Conservation (phyloP, 805 yeast species). For the Tetrapisispora phaffii region DNA sequence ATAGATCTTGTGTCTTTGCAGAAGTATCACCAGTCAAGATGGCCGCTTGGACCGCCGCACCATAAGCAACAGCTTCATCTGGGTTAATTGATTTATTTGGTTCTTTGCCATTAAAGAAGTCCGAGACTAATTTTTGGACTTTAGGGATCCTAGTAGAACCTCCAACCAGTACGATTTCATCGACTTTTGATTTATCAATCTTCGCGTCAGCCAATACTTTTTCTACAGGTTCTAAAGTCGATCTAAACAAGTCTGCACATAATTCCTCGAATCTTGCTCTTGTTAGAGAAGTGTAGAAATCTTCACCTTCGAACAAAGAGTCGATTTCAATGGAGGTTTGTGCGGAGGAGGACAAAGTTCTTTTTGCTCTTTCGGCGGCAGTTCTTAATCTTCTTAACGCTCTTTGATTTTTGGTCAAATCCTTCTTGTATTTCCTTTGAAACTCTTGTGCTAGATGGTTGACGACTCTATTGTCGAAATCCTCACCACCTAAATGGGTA, state of each 20-base stretch:
- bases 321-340: constrained; percentile 94
- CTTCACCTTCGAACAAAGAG: constrained; percentile 89
- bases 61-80: constrained; percentile 98
- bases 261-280: constrained; percentile 97
- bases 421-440: constrained; percentile 94
- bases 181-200: constrained; percentile 78
- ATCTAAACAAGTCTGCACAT: constrained; percentile 88
- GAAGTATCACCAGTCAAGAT: constrained; percentile 93
- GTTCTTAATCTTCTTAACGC: constrained; percentile 95
- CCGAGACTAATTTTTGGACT: constrained; percentile 89
- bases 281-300: constrained; percentile 91
- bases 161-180: constrained; percentile 93
- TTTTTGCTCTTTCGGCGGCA: constrained; percentile 97
- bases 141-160: constrained; percentile 98
- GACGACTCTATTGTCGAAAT: constrained; percentile 89
- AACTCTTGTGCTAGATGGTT: constrained; percentile 84
- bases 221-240: constrained; percentile 91
- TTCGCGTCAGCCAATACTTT: constrained; percentile 86
- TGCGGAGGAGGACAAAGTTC: constrained; percentile 92
- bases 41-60: constrained; percentile 98
- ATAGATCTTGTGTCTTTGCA: constrained; percentile 88
- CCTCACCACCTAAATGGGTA: constrained; percentile 95
- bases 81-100: constrained; percentile 95
- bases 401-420: constrained; percentile 81
- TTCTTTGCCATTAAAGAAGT: constrained; percentile 95